Conservation (phyloP, 116 monocot genomes). For the Phalaenopsis hybrid region DNA sequence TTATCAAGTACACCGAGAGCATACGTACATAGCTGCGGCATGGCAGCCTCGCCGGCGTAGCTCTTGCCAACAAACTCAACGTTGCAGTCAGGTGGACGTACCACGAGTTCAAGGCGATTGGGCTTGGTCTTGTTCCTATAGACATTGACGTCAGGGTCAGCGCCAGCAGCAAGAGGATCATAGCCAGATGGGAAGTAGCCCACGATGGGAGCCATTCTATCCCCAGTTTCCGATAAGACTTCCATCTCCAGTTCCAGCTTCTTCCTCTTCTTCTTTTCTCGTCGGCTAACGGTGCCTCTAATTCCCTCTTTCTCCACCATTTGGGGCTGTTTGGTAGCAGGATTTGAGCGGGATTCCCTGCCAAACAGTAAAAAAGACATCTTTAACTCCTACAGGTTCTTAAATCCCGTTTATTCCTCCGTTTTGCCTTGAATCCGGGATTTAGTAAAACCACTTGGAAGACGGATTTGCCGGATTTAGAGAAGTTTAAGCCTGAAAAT, state of each 20-base stretch:
- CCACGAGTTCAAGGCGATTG: conserved; percentile 49
- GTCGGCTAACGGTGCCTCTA: neutral
- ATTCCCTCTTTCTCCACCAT: conserved; percentile 7
- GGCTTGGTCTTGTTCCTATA: conserved; percentile 30
- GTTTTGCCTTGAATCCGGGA: too few relatives aligned
- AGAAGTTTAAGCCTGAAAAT: too few relatives aligned
- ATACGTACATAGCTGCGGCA: conserved; percentile 54
- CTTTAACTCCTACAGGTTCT: too few relatives aligned
- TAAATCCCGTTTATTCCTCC: too few relatives aligned
- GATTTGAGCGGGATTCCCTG: too few relatives aligned
- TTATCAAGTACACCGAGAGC: conserved; percentile 75
- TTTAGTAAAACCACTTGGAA: too few relatives aligned
- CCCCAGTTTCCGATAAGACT: conserved; percentile 20
- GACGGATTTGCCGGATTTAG: too few relatives aligned
- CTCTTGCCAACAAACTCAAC: conserved; percentile 75
- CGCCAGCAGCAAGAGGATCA: conserved; percentile 26
- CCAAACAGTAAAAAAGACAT: too few relatives aligned
- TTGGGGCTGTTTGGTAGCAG: neutral
- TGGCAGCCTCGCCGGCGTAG: conserved; percentile 69
- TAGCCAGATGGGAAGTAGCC: conserved; percentile 88
- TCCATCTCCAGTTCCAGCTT: conserved; percentile 29
- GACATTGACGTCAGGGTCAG: conserved; percentile 18
- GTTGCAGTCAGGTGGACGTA: conserved; percentile 26
- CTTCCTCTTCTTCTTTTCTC: conserved; percentile 33
- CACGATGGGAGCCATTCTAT: conserved; percentile 44